These are phyloP conservation scores for Cutaneotrichosporon sp. DNA, from an alignment of 1,284 basidiomycete species.

Conservation along the genomic window DNA sequence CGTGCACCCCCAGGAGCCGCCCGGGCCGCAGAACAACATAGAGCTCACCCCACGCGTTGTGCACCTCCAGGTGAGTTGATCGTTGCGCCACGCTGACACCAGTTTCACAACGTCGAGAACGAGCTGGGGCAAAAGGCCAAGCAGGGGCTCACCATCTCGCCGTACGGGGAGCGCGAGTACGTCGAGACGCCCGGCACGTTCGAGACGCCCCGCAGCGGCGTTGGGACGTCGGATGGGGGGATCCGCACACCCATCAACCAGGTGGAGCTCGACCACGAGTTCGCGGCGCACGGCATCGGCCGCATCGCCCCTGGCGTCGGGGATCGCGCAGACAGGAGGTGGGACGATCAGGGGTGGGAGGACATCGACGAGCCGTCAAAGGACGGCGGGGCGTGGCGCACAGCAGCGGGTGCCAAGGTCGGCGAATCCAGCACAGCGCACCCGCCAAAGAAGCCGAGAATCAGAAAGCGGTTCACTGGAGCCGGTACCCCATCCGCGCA, in stretches of 20 bases:
- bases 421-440: background rate
- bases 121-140: background rate
- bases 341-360: background rate
- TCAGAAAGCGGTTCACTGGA: constrained; percentile 3
- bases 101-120: constrained; percentile 6
- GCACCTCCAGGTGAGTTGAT: constrained; percentile 41
- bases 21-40: constrained; percentile 47
- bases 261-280: background rate
- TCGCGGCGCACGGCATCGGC: background rate
- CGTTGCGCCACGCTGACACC: constrained; percentile 10
- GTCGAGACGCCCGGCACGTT: constrained; percentile 25
- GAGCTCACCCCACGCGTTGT: constrained; percentile 43
- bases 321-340: background rate
- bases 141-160: constrained; percentile 37
- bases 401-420: background rate
- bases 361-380: background rate
- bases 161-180: constrained; percentile 38
- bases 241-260: background rate
- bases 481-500: background rate
- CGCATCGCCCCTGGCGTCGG: background rate
- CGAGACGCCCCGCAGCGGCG: background rate
- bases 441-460: background rate
- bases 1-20: constrained; percentile 44
- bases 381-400: background rate
- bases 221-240: too few relatives aligned